Evolutionary conservation across 164 flowering plant species (phyloP).

Genomic region (Vitis rotundifolia): DNA sequence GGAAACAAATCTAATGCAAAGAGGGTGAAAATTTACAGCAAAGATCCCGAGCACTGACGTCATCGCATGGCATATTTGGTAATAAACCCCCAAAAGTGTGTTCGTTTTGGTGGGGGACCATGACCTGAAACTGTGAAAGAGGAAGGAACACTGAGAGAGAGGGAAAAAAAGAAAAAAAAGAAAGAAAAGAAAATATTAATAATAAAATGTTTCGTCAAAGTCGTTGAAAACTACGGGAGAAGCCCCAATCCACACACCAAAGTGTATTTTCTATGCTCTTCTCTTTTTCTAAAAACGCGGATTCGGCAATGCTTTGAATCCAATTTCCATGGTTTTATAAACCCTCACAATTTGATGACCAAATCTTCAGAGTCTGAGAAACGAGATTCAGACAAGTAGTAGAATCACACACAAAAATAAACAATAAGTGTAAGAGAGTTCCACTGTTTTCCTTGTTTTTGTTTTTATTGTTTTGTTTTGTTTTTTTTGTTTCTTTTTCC

Average conservation of each 20-base stretch:
- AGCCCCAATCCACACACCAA: no score
- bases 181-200: no score
- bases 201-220: slow-evolving; percentile 5
- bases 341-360: background rate
- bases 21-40: background rate
- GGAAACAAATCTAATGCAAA: background rate
- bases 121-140: background rate
- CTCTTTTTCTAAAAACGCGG: slow-evolving; percentile 23
- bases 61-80: no score
- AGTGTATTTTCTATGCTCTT: background rate
- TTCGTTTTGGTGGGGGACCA: background rate
- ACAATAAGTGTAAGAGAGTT: background rate
- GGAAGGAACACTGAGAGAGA: background rate
- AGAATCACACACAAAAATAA: background rate
- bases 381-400: background rate
- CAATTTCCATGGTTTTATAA: background rate
- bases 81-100: background rate
- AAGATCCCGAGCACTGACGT: background rate
- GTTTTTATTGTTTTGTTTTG: background rate
- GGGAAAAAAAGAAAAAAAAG: no score
- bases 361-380: background rate
- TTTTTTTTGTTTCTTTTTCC: no score
- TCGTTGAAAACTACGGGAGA: background rate
- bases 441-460: background rate
- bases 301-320: slow-evolving; percentile 1